Evolutionary conservation across 306 rosid species (phyloP).

Genomic region (Hippophae gyantsensis): DNA sequence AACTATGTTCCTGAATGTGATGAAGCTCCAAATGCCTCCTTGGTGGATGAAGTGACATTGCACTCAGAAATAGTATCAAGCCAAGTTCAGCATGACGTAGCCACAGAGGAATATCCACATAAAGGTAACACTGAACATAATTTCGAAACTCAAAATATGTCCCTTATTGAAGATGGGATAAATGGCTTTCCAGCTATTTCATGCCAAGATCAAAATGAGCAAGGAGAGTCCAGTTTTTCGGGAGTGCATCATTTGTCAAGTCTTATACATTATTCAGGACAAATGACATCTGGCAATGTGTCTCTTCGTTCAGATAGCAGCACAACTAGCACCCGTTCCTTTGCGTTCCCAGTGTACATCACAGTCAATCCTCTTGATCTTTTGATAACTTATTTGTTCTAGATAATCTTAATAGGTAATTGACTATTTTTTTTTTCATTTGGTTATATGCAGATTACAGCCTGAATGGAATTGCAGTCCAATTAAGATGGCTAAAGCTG

Average conservation of each 20-base stretch:
- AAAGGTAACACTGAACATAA: slow-evolving; percentile 15
- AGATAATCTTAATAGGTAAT: neutral
- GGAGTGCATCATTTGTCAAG: slow-evolving; percentile 33
- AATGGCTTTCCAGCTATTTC: slow-evolving; percentile 16
- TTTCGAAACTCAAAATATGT: slow-evolving; percentile 10
- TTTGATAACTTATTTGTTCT: neutral
- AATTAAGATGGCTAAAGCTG: slow-evolving; percentile 73
- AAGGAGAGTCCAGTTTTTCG: slow-evolving; percentile 53
- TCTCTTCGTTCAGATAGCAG: slow-evolving; percentile 95
- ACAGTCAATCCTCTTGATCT: neutral
- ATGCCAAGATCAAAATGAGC: slow-evolving; percentile 23
- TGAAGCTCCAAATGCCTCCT: slow-evolving; percentile 10
- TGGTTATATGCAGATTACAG: slow-evolving; percentile 53
- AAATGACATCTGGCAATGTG: slow-evolving; percentile 66
- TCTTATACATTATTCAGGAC: slow-evolving; percentile 47
- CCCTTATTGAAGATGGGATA: neutral
- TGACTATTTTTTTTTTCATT: slow-evolving; percentile 4
- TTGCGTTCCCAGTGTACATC: slow-evolving; percentile 79
- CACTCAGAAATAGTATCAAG: slow-evolving; percentile 11
- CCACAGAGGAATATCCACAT: slow-evolving; percentile 28
- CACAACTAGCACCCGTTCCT: slow-evolving; percentile 88
- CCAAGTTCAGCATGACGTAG: slow-evolving; percentile 7
- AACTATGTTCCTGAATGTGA: slow-evolving; percentile 13
- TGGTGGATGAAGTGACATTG: neutral
- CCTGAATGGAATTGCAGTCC: slow-evolving; percentile 88